Conservation (phyloP, 1,284 basidiomycete genomes). For the Sanguinoderma infundibulare region DNA sequence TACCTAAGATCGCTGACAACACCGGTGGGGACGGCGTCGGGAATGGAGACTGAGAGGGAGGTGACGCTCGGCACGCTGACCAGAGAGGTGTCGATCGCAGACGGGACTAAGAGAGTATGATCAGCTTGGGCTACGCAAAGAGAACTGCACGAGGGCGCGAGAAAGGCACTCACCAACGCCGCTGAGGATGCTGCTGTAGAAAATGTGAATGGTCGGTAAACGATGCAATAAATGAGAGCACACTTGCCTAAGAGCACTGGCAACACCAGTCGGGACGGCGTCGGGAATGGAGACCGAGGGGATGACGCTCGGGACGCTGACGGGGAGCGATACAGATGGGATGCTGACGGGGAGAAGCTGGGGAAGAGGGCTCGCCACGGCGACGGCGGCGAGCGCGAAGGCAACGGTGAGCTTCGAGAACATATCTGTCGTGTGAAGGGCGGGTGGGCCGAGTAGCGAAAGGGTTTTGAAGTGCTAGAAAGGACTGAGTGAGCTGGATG, state of each 20-base stretch:
- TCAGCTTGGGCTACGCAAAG: too few relatives aligned
- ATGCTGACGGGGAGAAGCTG: conserved; percentile 7
- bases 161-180: too few relatives aligned
- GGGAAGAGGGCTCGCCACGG: conserved; percentile 16
- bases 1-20: not conserved
- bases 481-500: not conserved
- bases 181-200: not conserved
- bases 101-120: too few relatives aligned
- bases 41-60: not conserved
- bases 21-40: conserved; percentile 1
- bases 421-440: conserved; percentile 7
- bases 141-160: too few relatives aligned
- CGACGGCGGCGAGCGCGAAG: conserved; percentile 19
- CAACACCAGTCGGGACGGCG: not conserved
- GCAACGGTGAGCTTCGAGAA: conserved; percentile 18
- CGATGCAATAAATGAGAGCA: not conserved
- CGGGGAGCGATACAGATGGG: not conserved
- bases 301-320: not conserved
- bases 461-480: not conserved
- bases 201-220: not conserved
- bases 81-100: not conserved
- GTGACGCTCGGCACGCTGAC: not conserved
- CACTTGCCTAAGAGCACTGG: not conserved
- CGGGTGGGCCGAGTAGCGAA: too few relatives aligned
- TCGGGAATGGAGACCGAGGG: not conserved